Evolutionary conservation across 176 grass and related monocot genomes (phyloP).

Genomic region (Elymus sibiricus): DNA sequence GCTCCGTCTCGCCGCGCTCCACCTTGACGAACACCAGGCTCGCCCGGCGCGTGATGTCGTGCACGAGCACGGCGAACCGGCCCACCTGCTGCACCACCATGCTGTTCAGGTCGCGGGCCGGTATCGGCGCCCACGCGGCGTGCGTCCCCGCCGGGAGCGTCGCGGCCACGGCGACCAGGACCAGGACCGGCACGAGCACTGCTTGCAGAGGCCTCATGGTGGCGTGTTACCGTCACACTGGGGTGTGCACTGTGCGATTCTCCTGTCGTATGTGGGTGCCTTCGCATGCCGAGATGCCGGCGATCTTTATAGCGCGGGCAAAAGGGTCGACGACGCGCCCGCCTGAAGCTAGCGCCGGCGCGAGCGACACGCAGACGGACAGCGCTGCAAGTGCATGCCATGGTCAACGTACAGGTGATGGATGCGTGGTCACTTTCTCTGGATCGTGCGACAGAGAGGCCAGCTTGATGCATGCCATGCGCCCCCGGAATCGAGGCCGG

Average conservation of each 20-base stretch:
- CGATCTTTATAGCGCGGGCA: slow-evolving; percentile 17
- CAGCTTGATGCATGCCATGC: neutral
- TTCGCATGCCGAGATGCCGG: neutral
- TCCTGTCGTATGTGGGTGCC: neutral
- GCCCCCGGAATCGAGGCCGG: neutral
- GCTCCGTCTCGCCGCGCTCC: slow-evolving; percentile 25
- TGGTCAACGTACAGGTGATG: neutral
- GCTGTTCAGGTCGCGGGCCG: neutral
- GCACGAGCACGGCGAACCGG: slow-evolving; percentile 27
- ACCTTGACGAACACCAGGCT: slow-evolving; percentile 2
- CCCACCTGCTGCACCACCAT: slow-evolving; percentile 12
- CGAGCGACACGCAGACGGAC: neutral
- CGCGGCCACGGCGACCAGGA: neutral
- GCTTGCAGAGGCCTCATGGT: neutral
- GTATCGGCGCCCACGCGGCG: slow-evolving; percentile 28
- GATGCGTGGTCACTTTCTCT: neutral
- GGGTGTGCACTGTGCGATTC: neutral
- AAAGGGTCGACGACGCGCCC: neutral
- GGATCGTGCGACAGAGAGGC: neutral
- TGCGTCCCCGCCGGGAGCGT: neutral
- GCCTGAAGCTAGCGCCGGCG: slow-evolving; percentile 18
- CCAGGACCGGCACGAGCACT: neutral
- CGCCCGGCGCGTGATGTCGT: neutral
- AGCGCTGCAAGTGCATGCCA: neutral
- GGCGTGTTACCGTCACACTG: neutral